These are phyloP conservation scores for Ambrosia trifida DNA, from an alignment of 129 eudicot species.

Conservation along the genomic window DNA sequence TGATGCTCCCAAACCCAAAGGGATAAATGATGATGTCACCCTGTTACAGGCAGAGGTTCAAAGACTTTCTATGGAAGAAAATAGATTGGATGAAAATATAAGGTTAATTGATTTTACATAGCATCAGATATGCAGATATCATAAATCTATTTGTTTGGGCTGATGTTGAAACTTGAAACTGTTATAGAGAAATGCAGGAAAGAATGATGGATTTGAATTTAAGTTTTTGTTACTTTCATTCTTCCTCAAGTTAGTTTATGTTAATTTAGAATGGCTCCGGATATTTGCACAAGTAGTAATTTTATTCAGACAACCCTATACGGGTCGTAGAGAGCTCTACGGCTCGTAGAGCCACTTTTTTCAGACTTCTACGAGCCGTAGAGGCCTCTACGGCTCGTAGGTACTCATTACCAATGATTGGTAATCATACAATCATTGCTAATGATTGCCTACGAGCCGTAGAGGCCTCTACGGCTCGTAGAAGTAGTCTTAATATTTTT, in stretches of 20 bases:
- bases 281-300: too few species aligned
- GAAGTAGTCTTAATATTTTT: too few species aligned
- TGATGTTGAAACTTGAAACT: conserved; percentile 29
- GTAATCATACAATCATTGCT: too few species aligned
- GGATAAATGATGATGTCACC: conserved; percentile 63
- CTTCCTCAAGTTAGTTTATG: neutral
- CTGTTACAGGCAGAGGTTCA: conserved; percentile 82
- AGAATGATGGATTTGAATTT: conserved; percentile 77
- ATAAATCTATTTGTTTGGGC: conserved; percentile 15
- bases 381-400: too few species aligned
- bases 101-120: conserved; percentile 48
- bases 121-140: conserved; percentile 16
- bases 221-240: conserved; percentile 45
- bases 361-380: too few species aligned
- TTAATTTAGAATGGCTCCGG: too few species aligned
- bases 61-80: conserved; percentile 81
- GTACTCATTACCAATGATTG: too few species aligned
- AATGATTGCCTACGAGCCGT: too few species aligned
- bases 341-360: too few species aligned
- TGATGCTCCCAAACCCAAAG: conserved; percentile 82
- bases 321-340: too few species aligned
- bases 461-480: too few species aligned
- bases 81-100: conserved; percentile 76
- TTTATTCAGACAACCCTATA: too few species aligned
- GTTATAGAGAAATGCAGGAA: conserved; percentile 91